Conservation (phyloP, 352 stramenopile genomes). For the Pythium insidiosum region DNA sequence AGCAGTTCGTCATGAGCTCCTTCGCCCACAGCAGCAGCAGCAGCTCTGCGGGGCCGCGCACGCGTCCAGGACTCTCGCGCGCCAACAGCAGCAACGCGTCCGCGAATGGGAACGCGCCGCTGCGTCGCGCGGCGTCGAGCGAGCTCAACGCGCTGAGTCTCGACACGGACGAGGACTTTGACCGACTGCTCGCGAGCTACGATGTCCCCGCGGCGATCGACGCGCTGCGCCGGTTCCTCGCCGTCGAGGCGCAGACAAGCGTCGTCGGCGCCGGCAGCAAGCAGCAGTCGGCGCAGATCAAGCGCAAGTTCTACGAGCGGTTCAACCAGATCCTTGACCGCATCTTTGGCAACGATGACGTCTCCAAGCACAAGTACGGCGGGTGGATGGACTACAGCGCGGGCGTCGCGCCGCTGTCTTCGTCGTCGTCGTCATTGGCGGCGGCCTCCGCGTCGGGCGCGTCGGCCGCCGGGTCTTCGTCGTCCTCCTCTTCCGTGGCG, state of each 20-base stretch:
- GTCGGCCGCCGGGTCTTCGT: conserved; percentile 2
- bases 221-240: conserved; percentile 57
- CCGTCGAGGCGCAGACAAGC: conserved; percentile 60
- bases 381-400: conserved; percentile 81
- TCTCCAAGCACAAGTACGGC: conserved; percentile 73
- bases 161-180: conserved; percentile 71
- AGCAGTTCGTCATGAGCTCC: too few species aligned
- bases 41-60: too few species aligned
- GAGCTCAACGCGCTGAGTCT: conserved; percentile 18
- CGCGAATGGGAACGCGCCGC: neutral
- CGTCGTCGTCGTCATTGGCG: neutral
- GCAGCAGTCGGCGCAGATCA: conserved; percentile 67
- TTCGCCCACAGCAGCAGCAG: too few species aligned
- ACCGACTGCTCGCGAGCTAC: conserved; percentile 51
- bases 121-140: conserved; percentile 7
- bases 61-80: conserved; percentile 4
- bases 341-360: conserved; percentile 60
- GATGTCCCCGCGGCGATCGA: conserved; percentile 49
- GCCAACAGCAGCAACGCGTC: neutral
- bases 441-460: neutral
- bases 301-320: conserved; percentile 79
- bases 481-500: conserved; percentile 7
- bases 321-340: conserved; percentile 83
- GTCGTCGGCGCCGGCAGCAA: conserved; percentile 43
- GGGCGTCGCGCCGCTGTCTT: conserved; percentile 25